Evolutionary conservation across 306 rosid species (phyloP), one percentile per base, ranked within the genome.

Genomic region (Cyclanthera cordifolia): DNA sequence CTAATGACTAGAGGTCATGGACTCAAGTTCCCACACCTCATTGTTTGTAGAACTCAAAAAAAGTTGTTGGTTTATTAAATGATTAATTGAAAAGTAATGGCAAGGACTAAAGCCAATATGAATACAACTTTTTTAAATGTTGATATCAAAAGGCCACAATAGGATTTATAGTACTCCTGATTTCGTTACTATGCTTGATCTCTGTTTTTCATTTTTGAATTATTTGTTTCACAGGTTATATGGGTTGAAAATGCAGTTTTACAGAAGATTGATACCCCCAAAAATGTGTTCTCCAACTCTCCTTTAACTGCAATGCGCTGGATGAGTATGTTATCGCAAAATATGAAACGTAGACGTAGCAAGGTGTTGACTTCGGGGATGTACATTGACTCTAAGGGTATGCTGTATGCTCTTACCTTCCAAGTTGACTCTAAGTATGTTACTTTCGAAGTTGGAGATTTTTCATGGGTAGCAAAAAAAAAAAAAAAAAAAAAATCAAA

Each of bases 241-340:
- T 73, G 81, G 81, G 17, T 73, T 20, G 81, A 77, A 69, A 73
- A 77, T 68, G 69, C 72, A 46, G 81, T 67, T 46, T 66, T 77
- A 19, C 15, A 49, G 30, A 15, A 59, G 51, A 52, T 34, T 65
- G 41, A 73, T 19, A 48, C 10, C 21, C 53, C 56, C 12, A 23
- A 57, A 3, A 56, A 43, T 51, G 15, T 72, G 12, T 21, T 20
- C 67, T 56, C 70, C 17, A 59, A 58, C 74, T 53, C 51, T 52
- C 50, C 74, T 49, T 77, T 43, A 43, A 8, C 63, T n/a, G 74
- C 81, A 51, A 50, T 21, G 46, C 58, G 28, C 32, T 77, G 74
- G 70, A 20, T 72, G 14, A 14, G 52, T 17, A 58, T 30, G 21
- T 21, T 61, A 57, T 60, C 21, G 17, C 70, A 61, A 25, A 60